These are phyloP conservation scores for Plasmodium reichenowi DNA, from an alignment of 169 alveolate genomes.

Conservation along the genomic window DNA sequence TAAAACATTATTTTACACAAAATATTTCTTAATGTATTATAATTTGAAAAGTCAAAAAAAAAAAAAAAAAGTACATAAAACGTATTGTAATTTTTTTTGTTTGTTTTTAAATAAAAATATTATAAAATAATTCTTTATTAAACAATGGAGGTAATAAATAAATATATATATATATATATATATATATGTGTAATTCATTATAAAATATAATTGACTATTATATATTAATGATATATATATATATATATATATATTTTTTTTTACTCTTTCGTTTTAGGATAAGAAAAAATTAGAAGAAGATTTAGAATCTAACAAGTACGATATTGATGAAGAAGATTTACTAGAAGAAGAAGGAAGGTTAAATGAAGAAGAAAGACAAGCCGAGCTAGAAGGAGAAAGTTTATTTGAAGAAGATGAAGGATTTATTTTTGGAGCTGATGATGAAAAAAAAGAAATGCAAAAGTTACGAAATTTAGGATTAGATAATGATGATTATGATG, in stretches of 20 bases:
- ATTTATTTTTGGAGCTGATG: constrained; percentile 84
- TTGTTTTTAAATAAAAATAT: constrained; percentile 3
- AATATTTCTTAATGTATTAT: too few species aligned
- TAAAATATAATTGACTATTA: background rate
- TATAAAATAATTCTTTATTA: background rate
- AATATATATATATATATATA: background rate
- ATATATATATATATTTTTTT: constrained; percentile 1
- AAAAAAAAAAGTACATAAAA: background rate
- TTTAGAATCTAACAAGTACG: constrained; percentile 80
- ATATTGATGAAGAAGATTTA: constrained; percentile 85
- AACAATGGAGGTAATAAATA: constrained; percentile 52
- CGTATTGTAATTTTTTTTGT: background rate
- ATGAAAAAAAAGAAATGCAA: constrained; percentile 82
- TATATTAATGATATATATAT: constrained; percentile 1
- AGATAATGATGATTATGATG: constrained; percentile 88
- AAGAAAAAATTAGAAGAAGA: constrained; percentile 69
- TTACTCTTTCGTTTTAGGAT: constrained; percentile 12
- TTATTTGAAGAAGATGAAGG: constrained; percentile 86
- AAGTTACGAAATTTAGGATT: constrained; percentile 85
- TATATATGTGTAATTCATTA: background rate
- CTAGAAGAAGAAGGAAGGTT: constrained; percentile 80
- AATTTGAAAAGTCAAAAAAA: background rate
- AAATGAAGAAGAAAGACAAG: constrained; percentile 85
- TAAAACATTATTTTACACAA: too few species aligned
- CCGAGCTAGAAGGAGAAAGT: constrained; percentile 86